Evolutionary conservation across 2,329 filamentous ascomycete species (phyloP).

Genomic region (Cercospora berteroae): DNA sequence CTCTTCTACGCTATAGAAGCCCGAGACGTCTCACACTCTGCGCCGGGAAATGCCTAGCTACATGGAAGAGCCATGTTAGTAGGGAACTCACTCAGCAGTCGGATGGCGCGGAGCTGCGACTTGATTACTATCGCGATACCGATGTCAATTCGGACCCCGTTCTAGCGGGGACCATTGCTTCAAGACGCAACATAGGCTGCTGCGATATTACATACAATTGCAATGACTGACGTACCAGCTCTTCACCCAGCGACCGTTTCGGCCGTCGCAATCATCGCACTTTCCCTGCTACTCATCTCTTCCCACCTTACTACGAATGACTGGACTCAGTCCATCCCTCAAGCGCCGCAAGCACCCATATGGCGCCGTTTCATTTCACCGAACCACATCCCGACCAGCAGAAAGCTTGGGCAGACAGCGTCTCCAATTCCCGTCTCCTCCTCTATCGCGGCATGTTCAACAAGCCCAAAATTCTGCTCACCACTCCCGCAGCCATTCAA

Average conservation of each 20-base stretch:
- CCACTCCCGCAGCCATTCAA: slow-evolving; percentile 2
- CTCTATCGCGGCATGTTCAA: slow-evolving; percentile 16
- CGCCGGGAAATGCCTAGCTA: too few relatives aligned
- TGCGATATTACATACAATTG: neutral
- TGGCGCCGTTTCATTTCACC: neutral
- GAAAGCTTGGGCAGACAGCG: neutral
- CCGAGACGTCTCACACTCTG: too few relatives aligned
- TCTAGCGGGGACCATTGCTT: neutral
- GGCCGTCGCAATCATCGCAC: neutral
- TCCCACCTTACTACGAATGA: neutral
- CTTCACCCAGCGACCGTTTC: neutral
- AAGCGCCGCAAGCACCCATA: neutral
- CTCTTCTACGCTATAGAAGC: too few relatives aligned
- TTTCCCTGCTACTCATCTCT: neutral
- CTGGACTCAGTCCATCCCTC: neutral
- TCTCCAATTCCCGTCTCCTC: slow-evolving; percentile 17
- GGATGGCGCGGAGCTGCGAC: too few relatives aligned
- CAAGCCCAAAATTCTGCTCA: slow-evolving; percentile 11
- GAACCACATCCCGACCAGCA: neutral
- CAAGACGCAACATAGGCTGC: neutral
- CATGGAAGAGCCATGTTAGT: too few relatives aligned
- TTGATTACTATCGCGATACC: too few relatives aligned
- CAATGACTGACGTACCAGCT: neutral
- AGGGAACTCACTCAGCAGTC: too few relatives aligned
- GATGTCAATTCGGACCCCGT: too few relatives aligned